Base-by-base conservation (phyloP, 2,329 filamentous ascomycete genomes). In the Ascochyta koolunga region DNA sequence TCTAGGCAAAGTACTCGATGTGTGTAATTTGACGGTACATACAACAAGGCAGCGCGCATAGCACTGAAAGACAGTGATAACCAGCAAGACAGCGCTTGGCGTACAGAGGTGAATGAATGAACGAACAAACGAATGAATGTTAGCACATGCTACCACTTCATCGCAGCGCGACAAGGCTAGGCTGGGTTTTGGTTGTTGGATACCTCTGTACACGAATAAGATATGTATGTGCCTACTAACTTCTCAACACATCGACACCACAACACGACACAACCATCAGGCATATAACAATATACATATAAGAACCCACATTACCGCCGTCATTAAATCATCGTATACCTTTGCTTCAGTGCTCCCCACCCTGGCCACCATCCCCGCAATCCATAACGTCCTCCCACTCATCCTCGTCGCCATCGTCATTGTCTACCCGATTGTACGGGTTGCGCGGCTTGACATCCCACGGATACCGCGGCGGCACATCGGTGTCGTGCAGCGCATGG, bases 121-220 rank as follows among this genome's bases (percentile, higher is more conserved):
- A n/a, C n/a, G n/a, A n/a, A n/a, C n/a, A n/a, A n/a, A n/a, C n/a
- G n/a, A n/a, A n/a, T n/a, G n/a, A n/a, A n/a, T n/a, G n/a, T n/a
- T n/a, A n/a, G n/a, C n/a, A n/a, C n/a, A n/a, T n/a, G n/a, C n/a
- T n/a, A n/a, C n/a, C n/a, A n/a, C n/a, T n/a, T n/a, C n/a, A n/a
- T 35, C 32, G n/a, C 32, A 8, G 1, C 15, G 18, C 32, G 15
- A 2, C 3, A 19, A 21, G 7, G 13, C 15, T 9, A 25, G 15
- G 37, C 5, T 22, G 4, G 11, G 22, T 27, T 6, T 8, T 29
- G 2, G 25, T 25, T 22, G n/a, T 39, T 21, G n/a, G 31, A 9
- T 45, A 51, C 15, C 42, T 41, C 41, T 46, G 18, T 47, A 52
- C 42, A 47, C 8, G 37, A 47, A 52, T 41, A 47, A 37, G 8